Conservation (phyloP, 768 basidiomycete genomes). For the Thelephora aurantiotincta region DNA sequence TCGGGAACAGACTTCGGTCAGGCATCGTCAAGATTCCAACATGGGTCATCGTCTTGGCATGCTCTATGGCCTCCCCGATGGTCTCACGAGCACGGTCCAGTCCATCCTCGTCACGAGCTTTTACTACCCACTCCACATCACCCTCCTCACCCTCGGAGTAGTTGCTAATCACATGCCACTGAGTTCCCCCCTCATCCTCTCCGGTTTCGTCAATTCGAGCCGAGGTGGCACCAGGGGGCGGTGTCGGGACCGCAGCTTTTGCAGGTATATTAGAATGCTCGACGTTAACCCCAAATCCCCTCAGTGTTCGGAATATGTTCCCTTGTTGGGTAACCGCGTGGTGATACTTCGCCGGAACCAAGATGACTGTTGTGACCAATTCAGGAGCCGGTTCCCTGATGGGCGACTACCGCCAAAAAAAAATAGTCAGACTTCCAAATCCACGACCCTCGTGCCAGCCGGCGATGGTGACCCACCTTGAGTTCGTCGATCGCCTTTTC, state of each 20-base stretch:
- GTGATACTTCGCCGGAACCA: slow-evolving; percentile 79
- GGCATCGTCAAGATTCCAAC: slow-evolving; percentile 76
- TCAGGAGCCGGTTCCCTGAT: slow-evolving; percentile 40
- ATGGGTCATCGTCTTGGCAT: slow-evolving; percentile 59
- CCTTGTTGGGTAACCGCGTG: slow-evolving; percentile 81
- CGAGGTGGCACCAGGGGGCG: slow-evolving; percentile 29
- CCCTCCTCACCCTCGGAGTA: slow-evolving; percentile 76
- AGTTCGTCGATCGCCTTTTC: slow-evolving; percentile 70
- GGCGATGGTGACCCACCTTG: slow-evolving; percentile 32
- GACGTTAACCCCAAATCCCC: slow-evolving; percentile 70
- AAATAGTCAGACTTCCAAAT: no score
- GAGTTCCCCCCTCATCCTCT: slow-evolving; percentile 26
- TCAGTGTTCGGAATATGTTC: slow-evolving; percentile 72
- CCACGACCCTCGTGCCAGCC: neutral
- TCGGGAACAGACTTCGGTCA: slow-evolving; percentile 77
- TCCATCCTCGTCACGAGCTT: slow-evolving; percentile 61
- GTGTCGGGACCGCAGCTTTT: slow-evolving; percentile 44
- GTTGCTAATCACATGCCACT: slow-evolving; percentile 72
- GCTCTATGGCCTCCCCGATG: slow-evolving; percentile 54
- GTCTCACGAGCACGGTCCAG: slow-evolving; percentile 63
- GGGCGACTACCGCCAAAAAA: slow-evolving; percentile 24
- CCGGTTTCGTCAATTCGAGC: slow-evolving; percentile 85
- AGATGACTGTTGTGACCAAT: slow-evolving; percentile 38
- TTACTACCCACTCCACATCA: slow-evolving; percentile 74
- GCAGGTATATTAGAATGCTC: slow-evolving; percentile 58